These are phyloP conservation scores for Caloboletus firmus DNA, from an alignment of 1,284 basidiomycete genomes.

Conservation along the genomic window DNA sequence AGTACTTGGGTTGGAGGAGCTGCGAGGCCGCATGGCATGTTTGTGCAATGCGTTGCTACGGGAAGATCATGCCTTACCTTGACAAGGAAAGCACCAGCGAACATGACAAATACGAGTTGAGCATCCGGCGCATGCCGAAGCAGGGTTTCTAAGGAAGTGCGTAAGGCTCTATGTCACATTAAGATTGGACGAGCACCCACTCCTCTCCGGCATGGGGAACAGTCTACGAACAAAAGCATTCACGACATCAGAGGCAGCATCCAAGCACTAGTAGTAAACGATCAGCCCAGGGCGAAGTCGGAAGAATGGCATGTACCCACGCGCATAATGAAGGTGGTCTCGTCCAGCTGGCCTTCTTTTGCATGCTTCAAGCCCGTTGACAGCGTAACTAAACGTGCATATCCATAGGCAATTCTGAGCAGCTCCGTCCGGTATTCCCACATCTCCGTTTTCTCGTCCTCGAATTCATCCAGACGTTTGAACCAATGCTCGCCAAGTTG, in stretches of 20 bases:
- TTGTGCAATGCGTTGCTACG: background rate
- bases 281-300: background rate
- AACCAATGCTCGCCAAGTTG: slow-evolving; percentile 56
- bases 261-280: slow-evolving; percentile 18
- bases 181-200: slow-evolving; percentile 38
- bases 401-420: slow-evolving; percentile 64
- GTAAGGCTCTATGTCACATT: background rate
- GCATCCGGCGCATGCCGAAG: slow-evolving; percentile 79
- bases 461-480: slow-evolving; percentile 47
- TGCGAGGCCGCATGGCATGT: slow-evolving; percentile 26
- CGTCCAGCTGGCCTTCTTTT: slow-evolving; percentile 56
- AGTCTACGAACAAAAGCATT: slow-evolving; percentile 63
- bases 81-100: slow-evolving; percentile 77
- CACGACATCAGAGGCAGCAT: slow-evolving; percentile 51
- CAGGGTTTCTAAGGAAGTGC: slow-evolving; percentile 45
- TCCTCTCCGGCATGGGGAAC: slow-evolving; percentile 49
- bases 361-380: slow-evolving; percentile 78
- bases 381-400: slow-evolving; percentile 64
- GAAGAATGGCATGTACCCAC: slow-evolving; percentile 42
- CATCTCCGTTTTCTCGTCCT: slow-evolving; percentile 49
- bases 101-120: slow-evolving; percentile 82
- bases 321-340: slow-evolving; percentile 64
- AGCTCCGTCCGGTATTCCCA: slow-evolving; percentile 63
- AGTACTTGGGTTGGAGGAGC: slow-evolving; percentile 73
- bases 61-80: slow-evolving; percentile 47